Conservation (phyloP, 495 filamentous ascomycete species). For the Cercophora sp. region DNA sequence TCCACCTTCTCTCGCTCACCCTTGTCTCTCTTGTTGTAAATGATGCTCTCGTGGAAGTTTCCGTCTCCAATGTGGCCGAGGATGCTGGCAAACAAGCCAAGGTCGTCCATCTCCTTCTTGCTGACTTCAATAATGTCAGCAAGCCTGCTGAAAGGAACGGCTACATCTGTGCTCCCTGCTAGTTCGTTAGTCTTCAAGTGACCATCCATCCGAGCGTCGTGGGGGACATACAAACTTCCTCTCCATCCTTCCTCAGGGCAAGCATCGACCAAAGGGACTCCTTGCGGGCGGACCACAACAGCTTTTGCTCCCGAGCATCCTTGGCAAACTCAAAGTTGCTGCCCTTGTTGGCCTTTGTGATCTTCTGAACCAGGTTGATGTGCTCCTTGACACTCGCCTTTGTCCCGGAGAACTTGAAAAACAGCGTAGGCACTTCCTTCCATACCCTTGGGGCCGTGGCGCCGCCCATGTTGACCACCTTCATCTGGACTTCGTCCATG, state of each 20-base stretch:
- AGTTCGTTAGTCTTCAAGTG: neutral
- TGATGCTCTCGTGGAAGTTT: slow-evolving; percentile 88
- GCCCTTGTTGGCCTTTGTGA: slow-evolving; percentile 58
- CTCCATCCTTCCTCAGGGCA: slow-evolving; percentile 58
- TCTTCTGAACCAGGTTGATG: slow-evolving; percentile 59
- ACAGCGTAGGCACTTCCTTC: slow-evolving; percentile 74
- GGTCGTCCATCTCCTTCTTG: slow-evolving; percentile 81
- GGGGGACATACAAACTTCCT: slow-evolving; percentile 50
- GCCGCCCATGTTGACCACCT: slow-evolving; percentile 68
- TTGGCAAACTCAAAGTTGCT: slow-evolving; percentile 72
- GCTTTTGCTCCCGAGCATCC: slow-evolving; percentile 61
- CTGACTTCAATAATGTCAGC: slow-evolving; percentile 88
- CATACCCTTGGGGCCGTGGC: slow-evolving; percentile 62
- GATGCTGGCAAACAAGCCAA: slow-evolving; percentile 81
- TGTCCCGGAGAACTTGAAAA: slow-evolving; percentile 81
- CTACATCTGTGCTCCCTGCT: slow-evolving; percentile 74
- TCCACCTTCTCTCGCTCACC: slow-evolving; percentile 70
- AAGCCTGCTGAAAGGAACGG: slow-evolving; percentile 80
- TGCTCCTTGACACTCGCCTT: slow-evolving; percentile 66
- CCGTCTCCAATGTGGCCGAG: slow-evolving; percentile 83
- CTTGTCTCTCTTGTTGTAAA: slow-evolving; percentile 68
- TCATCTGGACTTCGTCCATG: slow-evolving; percentile 81
- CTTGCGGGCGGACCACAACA: slow-evolving; percentile 73
- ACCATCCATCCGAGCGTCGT: neutral
- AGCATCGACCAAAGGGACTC: slow-evolving; percentile 74